Conservation (phyloP, 257 asterid genomes). For the Capsicum rhomboideum region DNA sequence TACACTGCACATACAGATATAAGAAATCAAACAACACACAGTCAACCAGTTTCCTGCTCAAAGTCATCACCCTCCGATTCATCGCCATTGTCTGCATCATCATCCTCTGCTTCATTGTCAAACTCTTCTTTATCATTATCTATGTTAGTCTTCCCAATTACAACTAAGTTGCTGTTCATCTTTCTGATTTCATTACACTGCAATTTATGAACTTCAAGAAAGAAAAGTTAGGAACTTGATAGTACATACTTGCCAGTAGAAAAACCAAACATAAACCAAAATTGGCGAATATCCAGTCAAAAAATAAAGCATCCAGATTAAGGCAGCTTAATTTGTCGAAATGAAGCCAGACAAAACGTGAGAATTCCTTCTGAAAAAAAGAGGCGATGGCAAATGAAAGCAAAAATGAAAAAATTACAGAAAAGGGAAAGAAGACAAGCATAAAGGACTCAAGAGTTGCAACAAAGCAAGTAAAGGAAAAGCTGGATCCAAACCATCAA, state of each 20-base stretch:
- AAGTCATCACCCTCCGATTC: constrained; percentile 95
- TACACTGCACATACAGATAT: background rate
- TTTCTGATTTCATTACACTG: constrained; percentile 83
- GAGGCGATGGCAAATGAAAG: background rate
- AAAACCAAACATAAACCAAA: background rate
- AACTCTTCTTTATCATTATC: constrained; percentile 79
- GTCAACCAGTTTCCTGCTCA: constrained; percentile 88
- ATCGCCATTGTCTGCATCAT: constrained; percentile 81
- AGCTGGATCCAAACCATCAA: background rate
- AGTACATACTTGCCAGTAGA: background rate
- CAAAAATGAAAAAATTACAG: background rate
- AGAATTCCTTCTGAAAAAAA: background rate
- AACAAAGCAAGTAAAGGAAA: background rate
- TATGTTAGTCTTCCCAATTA: constrained; percentile 60
- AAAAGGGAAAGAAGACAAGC: background rate
- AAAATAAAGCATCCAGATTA: background rate
- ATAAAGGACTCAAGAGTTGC: background rate
- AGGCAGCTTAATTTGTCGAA: background rate
- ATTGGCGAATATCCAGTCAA: background rate
- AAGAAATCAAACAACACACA: background rate
- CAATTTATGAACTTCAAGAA: background rate
- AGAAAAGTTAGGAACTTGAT: background rate
- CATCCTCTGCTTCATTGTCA: constrained; percentile 89
- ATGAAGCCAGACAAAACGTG: background rate
- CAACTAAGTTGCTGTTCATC: constrained; percentile 41